Conservation (phyloP, 192 early-diverging fungal species). For the Backusella westeae region DNA sequence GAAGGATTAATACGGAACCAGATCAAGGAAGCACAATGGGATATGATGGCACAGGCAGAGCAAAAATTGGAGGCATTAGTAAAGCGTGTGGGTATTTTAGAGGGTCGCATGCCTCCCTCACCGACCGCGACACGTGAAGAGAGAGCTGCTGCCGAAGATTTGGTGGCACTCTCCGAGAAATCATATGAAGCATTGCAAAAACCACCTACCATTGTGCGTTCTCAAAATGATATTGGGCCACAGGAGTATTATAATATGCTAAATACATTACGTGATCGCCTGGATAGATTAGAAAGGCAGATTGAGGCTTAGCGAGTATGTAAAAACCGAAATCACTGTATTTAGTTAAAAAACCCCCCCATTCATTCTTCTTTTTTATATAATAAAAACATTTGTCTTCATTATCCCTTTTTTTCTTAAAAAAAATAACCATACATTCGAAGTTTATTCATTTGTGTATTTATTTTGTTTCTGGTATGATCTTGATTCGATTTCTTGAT, state of each 20-base stretch:
- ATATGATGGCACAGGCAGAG: slow-evolving; percentile 50
- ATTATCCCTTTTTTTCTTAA: too few species aligned
- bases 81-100: slow-evolving; percentile 16
- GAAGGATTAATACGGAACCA: slow-evolving; percentile 75
- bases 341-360: too few species aligned
- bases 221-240: slow-evolving; percentile 37
- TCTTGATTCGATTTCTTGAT: too few species aligned
- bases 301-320: slow-evolving; percentile 11
- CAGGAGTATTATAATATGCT: slow-evolving; percentile 31
- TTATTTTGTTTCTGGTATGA: too few species aligned
- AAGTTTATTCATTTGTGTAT: too few species aligned
- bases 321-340: not conserved
- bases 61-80: slow-evolving; percentile 34
- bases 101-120: not conserved
- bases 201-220: slow-evolving; percentile 37
- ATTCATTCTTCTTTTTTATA: too few species aligned
- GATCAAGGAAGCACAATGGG: slow-evolving; percentile 72
- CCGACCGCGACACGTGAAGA: slow-evolving; percentile 12
- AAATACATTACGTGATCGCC: slow-evolving; percentile 24
- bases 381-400: not conserved
- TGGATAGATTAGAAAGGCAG: slow-evolving; percentile 32
- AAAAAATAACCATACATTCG: too few species aligned
- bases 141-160: not conserved
- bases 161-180: not conserved
- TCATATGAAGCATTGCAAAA: slow-evolving; percentile 5